These are phyloP conservation scores for Mortierella sp. DNA, from an alignment of 371 early-diverging fungal species.

Conservation along the genomic window DNA sequence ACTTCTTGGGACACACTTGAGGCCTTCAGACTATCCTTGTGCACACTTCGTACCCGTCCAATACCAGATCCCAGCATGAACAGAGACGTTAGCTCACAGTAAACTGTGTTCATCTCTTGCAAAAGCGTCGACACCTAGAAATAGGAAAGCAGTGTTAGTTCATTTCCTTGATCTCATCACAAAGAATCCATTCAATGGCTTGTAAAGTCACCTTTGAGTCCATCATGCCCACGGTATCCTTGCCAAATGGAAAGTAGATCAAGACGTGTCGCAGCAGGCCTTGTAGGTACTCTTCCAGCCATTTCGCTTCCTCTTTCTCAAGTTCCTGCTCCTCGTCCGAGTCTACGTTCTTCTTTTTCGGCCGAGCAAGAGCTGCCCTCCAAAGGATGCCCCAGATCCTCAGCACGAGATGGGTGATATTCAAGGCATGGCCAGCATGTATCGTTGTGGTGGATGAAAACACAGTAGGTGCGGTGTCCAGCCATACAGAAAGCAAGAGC, in stretches of 20 bases:
- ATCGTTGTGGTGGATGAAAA: conserved; percentile 56
- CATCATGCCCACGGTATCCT: conserved; percentile 58
- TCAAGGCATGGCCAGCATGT: conserved; percentile 58
- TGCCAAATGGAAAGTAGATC: conserved; percentile 81
- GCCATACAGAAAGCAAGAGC: conserved; percentile 75
- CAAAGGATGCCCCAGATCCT: conserved; percentile 72
- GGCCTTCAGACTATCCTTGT: conserved; percentile 19
- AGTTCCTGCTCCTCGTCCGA: conserved; percentile 22
- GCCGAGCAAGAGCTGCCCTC: conserved; percentile 64
- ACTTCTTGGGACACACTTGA: not conserved
- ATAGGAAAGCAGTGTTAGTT: not conserved
- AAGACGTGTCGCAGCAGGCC: conserved; percentile 71
- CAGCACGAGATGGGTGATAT: conserved; percentile 61
- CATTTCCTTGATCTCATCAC: too few relatives aligned
- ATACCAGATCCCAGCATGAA: conserved; percentile 60
- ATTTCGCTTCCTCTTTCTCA: conserved; percentile 36
- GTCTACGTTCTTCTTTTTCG: conserved; percentile 24
- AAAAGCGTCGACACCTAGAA: conserved; percentile 63
- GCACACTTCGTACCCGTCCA: conserved; percentile 27
- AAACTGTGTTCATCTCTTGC: conserved; percentile 75
- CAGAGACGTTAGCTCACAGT: conserved; percentile 75
- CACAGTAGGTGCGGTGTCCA: conserved; percentile 76
- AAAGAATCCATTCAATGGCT: too few relatives aligned
- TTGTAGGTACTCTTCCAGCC: conserved; percentile 62
- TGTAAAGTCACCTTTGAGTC: conserved; percentile 66